These are phyloP conservation scores for Globisporangium camurandrum DNA, from an alignment of 352 stramenopile species.

Conservation along the genomic window DNA sequence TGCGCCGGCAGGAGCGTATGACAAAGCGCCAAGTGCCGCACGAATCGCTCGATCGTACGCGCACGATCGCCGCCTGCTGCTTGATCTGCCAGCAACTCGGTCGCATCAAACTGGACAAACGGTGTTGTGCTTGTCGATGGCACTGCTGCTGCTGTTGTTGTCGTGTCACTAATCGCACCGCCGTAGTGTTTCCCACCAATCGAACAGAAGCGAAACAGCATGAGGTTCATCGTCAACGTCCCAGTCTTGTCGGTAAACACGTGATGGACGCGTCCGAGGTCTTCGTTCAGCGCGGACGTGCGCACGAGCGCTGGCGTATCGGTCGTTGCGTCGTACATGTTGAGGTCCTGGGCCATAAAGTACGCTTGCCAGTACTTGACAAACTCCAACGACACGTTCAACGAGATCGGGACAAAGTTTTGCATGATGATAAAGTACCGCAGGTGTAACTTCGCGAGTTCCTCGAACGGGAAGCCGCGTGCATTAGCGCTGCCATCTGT, in stretches of 20 bases:
- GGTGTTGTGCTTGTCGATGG: slow-evolving; percentile 2
- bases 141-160: background rate
- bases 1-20: slow-evolving; percentile 77
- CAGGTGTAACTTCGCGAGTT: slow-evolving; percentile 78
- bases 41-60: slow-evolving; percentile 42
- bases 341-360: slow-evolving; percentile 90
- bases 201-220: slow-evolving; percentile 95
- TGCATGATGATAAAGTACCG: slow-evolving; percentile 96
- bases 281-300: slow-evolving; percentile 86
- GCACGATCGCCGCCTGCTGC: slow-evolving; percentile 26
- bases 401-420: slow-evolving; percentile 96
- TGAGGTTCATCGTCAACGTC: slow-evolving; percentile 94
- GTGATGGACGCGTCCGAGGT: slow-evolving; percentile 87
- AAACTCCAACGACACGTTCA: slow-evolving; percentile 98
- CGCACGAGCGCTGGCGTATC: slow-evolving; percentile 83
- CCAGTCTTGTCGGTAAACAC: slow-evolving; percentile 95
- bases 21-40: slow-evolving; percentile 73
- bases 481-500: slow-evolving; percentile 1
- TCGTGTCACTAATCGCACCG: slow-evolving; percentile 45
- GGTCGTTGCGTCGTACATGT: slow-evolving; percentile 88
- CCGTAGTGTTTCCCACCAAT: slow-evolving; percentile 91
- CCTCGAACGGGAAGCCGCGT: slow-evolving; percentile 31
- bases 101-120: slow-evolving; percentile 71
- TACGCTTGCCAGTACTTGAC: slow-evolving; percentile 94
- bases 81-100: slow-evolving; percentile 55